Evolutionary conservation across 1,284 basidiomycete genomes (phyloP).

Genomic region (Cryptococcus deneoformans): DNA sequence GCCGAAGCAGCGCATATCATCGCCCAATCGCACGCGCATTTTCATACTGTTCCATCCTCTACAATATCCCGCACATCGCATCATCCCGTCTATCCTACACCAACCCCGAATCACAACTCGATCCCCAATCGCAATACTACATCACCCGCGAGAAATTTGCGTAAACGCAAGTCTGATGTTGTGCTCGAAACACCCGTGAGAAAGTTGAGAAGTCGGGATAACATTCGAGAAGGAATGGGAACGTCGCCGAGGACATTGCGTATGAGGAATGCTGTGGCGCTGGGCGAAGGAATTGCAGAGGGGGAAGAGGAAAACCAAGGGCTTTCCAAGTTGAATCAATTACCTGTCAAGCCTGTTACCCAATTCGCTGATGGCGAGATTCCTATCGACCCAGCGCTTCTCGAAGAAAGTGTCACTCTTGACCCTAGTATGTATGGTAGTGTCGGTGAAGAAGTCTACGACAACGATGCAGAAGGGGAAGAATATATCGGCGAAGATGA

Average conservation of each 20-base stretch:
- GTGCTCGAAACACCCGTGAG: constrained; percentile 4
- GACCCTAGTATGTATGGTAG: not conserved
- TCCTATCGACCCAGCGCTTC: not conserved
- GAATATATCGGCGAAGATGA: constrained; percentile 16
- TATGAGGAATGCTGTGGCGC: not conserved
- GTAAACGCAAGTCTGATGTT: constrained; percentile 19
- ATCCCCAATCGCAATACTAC: constrained; percentile 35
- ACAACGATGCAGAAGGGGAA: constrained; percentile 14
- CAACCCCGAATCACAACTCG: constrained; percentile 28
- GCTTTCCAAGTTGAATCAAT: constrained; percentile 1
- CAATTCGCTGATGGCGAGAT: no score
- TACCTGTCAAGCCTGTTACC: not conserved
- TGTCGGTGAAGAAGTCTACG: constrained; percentile 1
- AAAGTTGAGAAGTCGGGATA: not conserved
- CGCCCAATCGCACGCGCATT: not conserved
- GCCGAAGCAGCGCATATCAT: not conserved
- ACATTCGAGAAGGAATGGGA: not conserved
- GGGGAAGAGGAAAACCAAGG: constrained; percentile 3
- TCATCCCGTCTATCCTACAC: not conserved
- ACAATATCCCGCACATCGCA: not conserved
- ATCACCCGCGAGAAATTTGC: constrained; percentile 23
- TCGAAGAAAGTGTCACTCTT: not conserved
- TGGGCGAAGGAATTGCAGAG: not conserved
- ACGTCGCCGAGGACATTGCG: not conserved
- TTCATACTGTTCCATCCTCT: not conserved